Evolutionary conservation across 148 eudicot species (phyloP).

Genomic region (Limonium bicolor): DNA sequence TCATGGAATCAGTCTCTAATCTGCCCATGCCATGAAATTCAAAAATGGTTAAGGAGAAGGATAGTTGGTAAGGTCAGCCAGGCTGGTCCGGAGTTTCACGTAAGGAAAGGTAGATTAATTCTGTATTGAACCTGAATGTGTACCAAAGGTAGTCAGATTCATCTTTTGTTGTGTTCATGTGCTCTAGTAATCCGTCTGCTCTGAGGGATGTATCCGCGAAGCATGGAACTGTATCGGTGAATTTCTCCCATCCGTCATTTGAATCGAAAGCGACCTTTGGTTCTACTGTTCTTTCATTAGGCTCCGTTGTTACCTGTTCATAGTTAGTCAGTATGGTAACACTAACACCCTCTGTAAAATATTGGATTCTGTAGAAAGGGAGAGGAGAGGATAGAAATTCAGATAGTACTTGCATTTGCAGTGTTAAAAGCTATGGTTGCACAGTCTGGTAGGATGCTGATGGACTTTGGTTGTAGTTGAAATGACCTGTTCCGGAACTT

Average conservation of each 20-base stretch:
- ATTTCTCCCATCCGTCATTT: constrained; percentile 21
- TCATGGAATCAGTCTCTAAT: constrained; percentile 1
- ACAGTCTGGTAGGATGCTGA: constrained; percentile 38
- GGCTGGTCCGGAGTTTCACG: not conserved
- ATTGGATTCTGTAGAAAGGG: not conserved
- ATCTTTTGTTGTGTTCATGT: constrained; percentile 33
- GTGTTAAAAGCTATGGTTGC: constrained; percentile 23
- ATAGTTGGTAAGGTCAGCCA: not conserved
- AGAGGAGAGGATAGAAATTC: not conserved
- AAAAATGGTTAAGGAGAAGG: not conserved
- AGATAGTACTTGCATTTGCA: constrained; percentile 13
- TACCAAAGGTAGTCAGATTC: constrained; percentile 46
- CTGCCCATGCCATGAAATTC: constrained; percentile 1
- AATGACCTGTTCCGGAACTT: constrained; percentile 26
- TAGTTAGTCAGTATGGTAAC: too few relatives aligned
- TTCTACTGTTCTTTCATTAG: constrained; percentile 15
- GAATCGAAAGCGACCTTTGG: constrained; percentile 11
- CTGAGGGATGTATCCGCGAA: constrained; percentile 13
- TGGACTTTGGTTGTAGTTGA: constrained; percentile 30
- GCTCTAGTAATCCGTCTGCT: constrained; percentile 27
- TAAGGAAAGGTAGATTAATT: not conserved
- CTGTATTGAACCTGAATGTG: constrained; percentile 17
- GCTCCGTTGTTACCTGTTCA: constrained; percentile 19
- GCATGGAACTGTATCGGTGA: constrained; percentile 17
- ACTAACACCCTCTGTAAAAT: not conserved